Conservation (phyloP, 2,329 filamentous ascomycete genomes). For the Blumeria graminis region DNA sequence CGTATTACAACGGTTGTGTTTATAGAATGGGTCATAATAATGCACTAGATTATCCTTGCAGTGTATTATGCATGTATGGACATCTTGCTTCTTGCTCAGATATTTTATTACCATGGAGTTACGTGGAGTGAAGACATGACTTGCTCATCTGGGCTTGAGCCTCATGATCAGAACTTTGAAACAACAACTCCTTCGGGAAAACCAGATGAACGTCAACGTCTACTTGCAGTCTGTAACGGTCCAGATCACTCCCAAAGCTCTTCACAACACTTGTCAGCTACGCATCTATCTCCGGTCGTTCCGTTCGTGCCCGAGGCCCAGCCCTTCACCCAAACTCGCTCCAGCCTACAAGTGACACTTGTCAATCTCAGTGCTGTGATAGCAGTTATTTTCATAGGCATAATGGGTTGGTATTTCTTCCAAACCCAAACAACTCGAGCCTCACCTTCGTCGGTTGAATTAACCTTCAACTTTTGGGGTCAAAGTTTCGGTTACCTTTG, state of each 20-base stretch:
- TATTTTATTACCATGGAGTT: constrained; percentile 89
- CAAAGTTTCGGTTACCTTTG: constrained; percentile 90
- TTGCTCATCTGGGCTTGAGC: constrained; percentile 16
- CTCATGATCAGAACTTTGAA: constrained; percentile 14
- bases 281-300: constrained; percentile 58
- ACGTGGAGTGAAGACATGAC: constrained; percentile 22
- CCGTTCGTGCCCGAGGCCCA: constrained; percentile 32
- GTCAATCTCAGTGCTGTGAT: constrained; percentile 57
- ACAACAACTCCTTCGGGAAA: constrained; percentile 13
- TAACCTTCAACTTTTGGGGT: constrained; percentile 51
- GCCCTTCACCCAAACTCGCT: constrained; percentile 21
- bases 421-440: constrained; percentile 4
- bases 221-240: constrained; percentile 21
- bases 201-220: constrained; percentile 25
- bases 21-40: background rate
- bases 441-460: constrained; percentile 7
- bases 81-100: constrained; percentile 66
- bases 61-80: constrained; percentile 87
- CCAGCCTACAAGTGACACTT: constrained; percentile 29
- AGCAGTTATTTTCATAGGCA: constrained; percentile 62
- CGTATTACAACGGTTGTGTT: too few relatives aligned
- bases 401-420: constrained; percentile 60
- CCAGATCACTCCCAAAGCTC: constrained; percentile 23
- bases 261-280: constrained; percentile 31
- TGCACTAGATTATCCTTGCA: constrained; percentile 39